These are phyloP conservation scores for Starmerella gropengiesseri DNA, from an alignment of 805 yeast species.

Conservation along the genomic window DNA sequence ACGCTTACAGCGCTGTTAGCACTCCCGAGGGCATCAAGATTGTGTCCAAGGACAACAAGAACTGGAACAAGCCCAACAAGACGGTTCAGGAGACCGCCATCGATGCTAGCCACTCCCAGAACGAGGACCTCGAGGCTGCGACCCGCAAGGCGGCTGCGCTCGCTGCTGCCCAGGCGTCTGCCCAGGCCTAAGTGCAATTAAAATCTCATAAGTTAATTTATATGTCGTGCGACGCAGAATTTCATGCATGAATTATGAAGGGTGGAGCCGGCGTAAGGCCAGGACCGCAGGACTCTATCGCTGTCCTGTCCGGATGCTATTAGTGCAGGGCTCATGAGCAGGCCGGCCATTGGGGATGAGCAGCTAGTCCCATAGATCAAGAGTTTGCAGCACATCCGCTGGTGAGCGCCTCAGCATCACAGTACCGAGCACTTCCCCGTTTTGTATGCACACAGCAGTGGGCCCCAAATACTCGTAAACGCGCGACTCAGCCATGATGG, in stretches of 20 bases:
- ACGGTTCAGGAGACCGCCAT: slow-evolving; percentile 36
- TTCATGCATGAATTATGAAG: too few relatives aligned
- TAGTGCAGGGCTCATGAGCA: too few relatives aligned
- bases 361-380: slow-evolving; percentile 8
- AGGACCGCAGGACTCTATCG: too few relatives aligned
- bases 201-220: neutral
- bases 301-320: too few relatives aligned
- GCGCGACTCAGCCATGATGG: slow-evolving; percentile 26
- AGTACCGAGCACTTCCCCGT: slow-evolving; percentile 23
- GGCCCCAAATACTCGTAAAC: slow-evolving; percentile 30
- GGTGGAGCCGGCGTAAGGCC: too few relatives aligned
- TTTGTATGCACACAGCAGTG: slow-evolving; percentile 26
- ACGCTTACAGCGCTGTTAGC: slow-evolving; percentile 39
- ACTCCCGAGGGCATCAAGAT: slow-evolving; percentile 32
- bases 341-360: too few relatives aligned
- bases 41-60: slow-evolving; percentile 36
- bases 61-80: slow-evolving; percentile 40
- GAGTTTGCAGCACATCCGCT: slow-evolving; percentile 6
- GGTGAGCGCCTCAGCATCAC: slow-evolving; percentile 19
- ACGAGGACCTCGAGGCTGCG: slow-evolving; percentile 40
- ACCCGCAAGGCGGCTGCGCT: slow-evolving; percentile 40
- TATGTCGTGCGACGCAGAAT: neutral
- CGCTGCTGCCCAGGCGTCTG: slow-evolving; percentile 8
- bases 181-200: slow-evolving; percentile 2
- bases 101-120: slow-evolving; percentile 35